Conservation (phyloP, 2,329 filamentous ascomycete genomes). For the Colletotrichum tropicicola region DNA sequence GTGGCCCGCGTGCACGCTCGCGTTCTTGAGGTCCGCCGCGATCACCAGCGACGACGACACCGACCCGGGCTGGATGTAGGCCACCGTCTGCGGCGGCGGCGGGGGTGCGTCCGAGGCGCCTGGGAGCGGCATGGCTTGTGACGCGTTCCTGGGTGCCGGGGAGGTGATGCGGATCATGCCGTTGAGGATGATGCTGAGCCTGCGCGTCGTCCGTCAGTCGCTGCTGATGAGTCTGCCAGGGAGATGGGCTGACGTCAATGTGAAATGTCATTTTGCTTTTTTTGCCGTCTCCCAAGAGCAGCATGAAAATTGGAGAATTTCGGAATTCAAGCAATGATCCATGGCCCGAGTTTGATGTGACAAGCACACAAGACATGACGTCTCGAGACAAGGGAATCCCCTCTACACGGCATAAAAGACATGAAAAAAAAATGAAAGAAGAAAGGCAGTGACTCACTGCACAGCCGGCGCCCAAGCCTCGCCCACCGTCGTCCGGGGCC, state of each 20-base stretch:
- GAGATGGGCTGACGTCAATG: background rate
- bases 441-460: conserved; percentile 34
- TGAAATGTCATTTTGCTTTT: background rate
- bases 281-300: no score
- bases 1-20: conserved; percentile 39
- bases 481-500: conserved; percentile 39
- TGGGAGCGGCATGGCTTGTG: background rate
- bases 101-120: background rate
- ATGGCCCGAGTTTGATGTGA: background rate
- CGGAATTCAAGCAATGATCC: no score
- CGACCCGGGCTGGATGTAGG: conserved; percentile 42
- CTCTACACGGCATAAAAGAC: background rate
- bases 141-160: conserved; percentile 34
- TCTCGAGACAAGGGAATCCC: background rate
- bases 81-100: conserved; percentile 29
- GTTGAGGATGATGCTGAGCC: conserved; percentile 41
- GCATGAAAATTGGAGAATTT: no score
- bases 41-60: conserved; percentile 41
- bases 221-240: background rate
- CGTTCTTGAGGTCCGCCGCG: conserved; percentile 38
- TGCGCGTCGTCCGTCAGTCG: conserved; percentile 12
- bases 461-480: conserved; percentile 44
- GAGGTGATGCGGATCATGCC: conserved; percentile 43
- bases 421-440: background rate
- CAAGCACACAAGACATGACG: background rate